Evolutionary conservation across 352 stramenopile genomes (phyloP), one percentile per base, ranked within the genome.

Genomic region (Plasmopara muralis): DNA sequence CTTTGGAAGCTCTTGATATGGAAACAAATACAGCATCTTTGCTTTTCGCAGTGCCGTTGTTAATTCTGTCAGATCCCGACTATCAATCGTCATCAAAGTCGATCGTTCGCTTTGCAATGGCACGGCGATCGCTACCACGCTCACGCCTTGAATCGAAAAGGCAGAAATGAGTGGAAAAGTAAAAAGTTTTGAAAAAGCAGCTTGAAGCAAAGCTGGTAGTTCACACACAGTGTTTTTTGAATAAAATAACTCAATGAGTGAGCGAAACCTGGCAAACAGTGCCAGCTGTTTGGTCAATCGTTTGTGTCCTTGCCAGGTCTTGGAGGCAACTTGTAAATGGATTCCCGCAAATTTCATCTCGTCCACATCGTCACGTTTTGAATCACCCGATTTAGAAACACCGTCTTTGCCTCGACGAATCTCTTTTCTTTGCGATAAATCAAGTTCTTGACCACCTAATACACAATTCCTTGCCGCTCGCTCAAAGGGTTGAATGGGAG

Each of bases 241-340:
- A 3, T 76, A 46, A 14, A 84, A 70, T 13, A 83, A 55, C 38
- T 88, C 75, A 20, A 86, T 65, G 10, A 73, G 56, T 2, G 70
- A 65, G 1, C 75, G 80, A 25, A 90, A 87, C 1, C 63, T 65
- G 12, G 75, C 69, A 9, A 88, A 54, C 2, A 70, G 43, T 0
- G 64, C 45, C 0, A 77, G 63, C 40, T 88, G 69, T 54, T 85
- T 81, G 2, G 57, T 61, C 25, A 90, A 47, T 6, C 80, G 65
- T 39, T 87, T 88, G 44, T 82, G 74, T 6, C 80, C 80, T 33
- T 74, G 73, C 77, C 77, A 90, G 20, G 55, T 81, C 50, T 86
- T 87, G 0, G 67, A 74, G 1, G 71, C 72, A 40, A 84, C 78
- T 53, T 87, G 60, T n/a, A 90, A 47, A n/a, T 68, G 72, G 10